These are phyloP conservation scores for Sonneratia alba DNA, from an alignment of 345 rosid genomes.

Conservation along the genomic window DNA sequence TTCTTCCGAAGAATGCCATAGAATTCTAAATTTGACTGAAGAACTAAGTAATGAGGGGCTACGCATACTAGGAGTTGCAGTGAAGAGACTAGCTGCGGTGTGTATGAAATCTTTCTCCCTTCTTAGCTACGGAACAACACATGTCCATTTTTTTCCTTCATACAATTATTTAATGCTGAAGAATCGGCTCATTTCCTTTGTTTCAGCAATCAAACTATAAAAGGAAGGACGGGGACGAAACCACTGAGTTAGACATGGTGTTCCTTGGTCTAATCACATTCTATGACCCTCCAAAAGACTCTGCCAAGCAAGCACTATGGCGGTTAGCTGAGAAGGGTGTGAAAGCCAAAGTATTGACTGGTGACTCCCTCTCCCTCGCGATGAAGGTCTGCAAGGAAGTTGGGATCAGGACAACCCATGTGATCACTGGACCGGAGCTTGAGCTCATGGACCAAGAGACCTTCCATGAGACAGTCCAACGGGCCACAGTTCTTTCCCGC, in stretches of 20 bases:
- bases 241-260: slow-evolving; percentile 48
- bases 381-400: slow-evolving; percentile 57
- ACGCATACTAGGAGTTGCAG: slow-evolving; percentile 43
- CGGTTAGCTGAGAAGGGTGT: slow-evolving; percentile 64
- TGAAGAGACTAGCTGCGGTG: slow-evolving; percentile 40
- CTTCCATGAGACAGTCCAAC: slow-evolving; percentile 51
- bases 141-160: no score
- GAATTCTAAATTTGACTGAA: slow-evolving; percentile 40
- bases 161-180: not conserved
- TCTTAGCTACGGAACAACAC: not conserved
- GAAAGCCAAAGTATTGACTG: slow-evolving; percentile 58
- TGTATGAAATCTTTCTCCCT: slow-evolving; percentile 1
- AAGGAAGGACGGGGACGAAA: slow-evolving; percentile 20
- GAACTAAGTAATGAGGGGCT: slow-evolving; percentile 51
- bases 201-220: slow-evolving; percentile 25
- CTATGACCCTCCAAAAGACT: slow-evolving; percentile 67
- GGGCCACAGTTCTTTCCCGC: slow-evolving; percentile 54
- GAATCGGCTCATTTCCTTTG: slow-evolving; percentile 6
- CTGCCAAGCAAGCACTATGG: slow-evolving; percentile 72
- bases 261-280: slow-evolving; percentile 55
- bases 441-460: slow-evolving; percentile 46
- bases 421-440: slow-evolving; percentile 63
- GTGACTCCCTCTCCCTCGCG: slow-evolving; percentile 55
- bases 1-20: slow-evolving; percentile 30
- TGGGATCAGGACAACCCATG: slow-evolving; percentile 54